Conservation (phyloP, 305 asterid genomes). For the Ilex paraguariensis region DNA sequence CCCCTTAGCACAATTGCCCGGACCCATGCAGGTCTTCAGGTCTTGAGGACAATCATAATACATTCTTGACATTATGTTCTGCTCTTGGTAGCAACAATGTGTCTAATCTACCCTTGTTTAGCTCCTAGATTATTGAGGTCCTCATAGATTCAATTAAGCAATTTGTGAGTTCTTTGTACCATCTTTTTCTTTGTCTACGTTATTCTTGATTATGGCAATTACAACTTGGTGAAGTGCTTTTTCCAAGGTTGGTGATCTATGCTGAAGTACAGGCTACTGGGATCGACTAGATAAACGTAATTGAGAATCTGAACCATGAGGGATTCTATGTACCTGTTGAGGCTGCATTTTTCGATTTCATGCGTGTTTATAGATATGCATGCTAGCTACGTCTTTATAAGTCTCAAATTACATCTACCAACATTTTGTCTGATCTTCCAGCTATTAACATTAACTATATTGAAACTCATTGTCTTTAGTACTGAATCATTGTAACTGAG, state of each 20-base stretch:
- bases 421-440: background rate
- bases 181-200: too few species aligned
- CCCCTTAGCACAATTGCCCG: conserved; percentile 70
- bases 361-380: conserved; percentile 71
- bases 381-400: conserved; percentile 54
- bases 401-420: background rate
- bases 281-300: conserved; percentile 68
- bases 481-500: conserved; percentile 6
- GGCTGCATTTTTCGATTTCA: conserved; percentile 81
- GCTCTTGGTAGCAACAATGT: conserved; percentile 57
- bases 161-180: conserved; percentile 51
- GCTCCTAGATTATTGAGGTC: conserved; percentile 76
- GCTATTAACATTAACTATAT: background rate
- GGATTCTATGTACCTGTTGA: conserved; percentile 76
- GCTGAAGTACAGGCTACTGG: conserved; percentile 60
- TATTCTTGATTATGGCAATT: too few species aligned
- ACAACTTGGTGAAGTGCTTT: too few species aligned
- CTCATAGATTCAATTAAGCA: conserved; percentile 86
- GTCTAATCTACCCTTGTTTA: conserved; percentile 44
- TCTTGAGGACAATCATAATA: conserved; percentile 66
- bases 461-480: background rate
- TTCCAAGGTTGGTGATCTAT: background rate
- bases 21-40: conserved; percentile 62
- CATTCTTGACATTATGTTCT: conserved; percentile 63
- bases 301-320: conserved; percentile 89